A percentile compares a stretch with the other conserved stretches of the same genome.
Conservation (phyloP, 768 basidiomycete genomes). For the Trametes maxima region DNA sequence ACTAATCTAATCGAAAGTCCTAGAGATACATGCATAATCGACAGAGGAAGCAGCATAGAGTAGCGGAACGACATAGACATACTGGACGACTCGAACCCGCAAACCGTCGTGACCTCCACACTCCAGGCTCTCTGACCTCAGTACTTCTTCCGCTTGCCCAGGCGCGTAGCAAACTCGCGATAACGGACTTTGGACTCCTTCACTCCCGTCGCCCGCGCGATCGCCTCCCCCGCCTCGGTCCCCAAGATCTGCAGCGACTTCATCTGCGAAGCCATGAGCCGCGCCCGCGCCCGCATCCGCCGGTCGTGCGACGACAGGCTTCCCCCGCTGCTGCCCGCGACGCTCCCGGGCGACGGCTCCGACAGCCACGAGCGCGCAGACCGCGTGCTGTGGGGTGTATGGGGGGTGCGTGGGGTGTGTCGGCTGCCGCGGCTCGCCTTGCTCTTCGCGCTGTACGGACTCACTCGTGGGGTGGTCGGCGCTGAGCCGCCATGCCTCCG, state of each 20-base stretch:
- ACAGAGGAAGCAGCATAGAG: no score
- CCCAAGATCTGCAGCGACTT: constrained; percentile 12
- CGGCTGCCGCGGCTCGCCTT: not conserved
- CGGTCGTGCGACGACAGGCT: not conserved
- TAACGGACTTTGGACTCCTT: constrained; percentile 12
- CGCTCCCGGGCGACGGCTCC: constrained; percentile 5
- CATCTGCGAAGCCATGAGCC: constrained; percentile 2
- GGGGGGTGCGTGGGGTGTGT: not conserved
- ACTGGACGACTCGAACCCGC: no score
- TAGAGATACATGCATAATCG: no score
- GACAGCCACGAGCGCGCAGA: constrained; percentile 9
- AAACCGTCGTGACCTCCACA: no score
- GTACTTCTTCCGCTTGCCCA: not conserved
- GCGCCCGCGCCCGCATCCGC: not conserved
- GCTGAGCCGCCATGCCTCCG: not conserved
- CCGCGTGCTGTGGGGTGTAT: not conserved
- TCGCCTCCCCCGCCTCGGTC: constrained; percentile 2
- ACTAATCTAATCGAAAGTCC: no score
- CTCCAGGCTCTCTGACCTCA: no score
- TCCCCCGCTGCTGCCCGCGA: not conserved
- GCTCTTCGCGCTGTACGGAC: constrained; percentile 2
- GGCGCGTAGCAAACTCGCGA: not conserved
- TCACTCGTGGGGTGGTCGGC: not conserved
- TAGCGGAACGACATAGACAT: no score
- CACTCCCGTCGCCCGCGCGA: constrained; percentile 6